Percentiles rank a stretch among this genome's conserved stretches.
phyloP scores from a whole-genome alignment of 2,329 filamentous ascomycete species.

The Pseudogymnoascus sp. region DNA sequence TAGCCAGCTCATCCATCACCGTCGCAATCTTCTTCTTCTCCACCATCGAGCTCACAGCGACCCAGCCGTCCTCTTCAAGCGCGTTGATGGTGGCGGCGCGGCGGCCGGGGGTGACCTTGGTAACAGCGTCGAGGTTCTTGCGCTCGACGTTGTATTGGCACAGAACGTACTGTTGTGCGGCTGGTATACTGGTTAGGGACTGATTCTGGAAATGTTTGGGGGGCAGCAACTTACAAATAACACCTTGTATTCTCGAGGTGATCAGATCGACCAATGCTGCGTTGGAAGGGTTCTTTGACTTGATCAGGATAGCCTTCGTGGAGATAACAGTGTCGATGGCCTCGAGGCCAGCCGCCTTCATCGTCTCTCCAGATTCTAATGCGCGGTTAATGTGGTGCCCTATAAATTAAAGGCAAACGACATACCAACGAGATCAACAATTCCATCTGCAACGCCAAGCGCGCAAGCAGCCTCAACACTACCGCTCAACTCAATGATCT shows the following conservation, averaged over 20 bases:
- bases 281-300: conserved; percentile 76
- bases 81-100: conserved; percentile 87
- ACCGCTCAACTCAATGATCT: conserved; percentile 88
- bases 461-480: conserved; percentile 97
- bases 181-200: conserved; percentile 28
- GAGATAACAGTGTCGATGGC: conserved; percentile 90
- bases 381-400: conserved; percentile 15
- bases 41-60: conserved; percentile 91
- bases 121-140: conserved; percentile 55
- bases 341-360: conserved; percentile 89
- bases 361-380: conserved; percentile 91
- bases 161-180: conserved; percentile 85
- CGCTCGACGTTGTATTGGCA: conserved; percentile 94
- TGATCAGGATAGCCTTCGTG: conserved; percentile 83
- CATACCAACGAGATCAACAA: conserved; percentile 92
- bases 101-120: conserved; percentile 82
- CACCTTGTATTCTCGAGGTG: conserved; percentile 76
- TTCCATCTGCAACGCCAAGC: conserved; percentile 89
- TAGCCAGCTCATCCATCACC: conserved; percentile 28
- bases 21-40: conserved; percentile 43
- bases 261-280: conserved; percentile 76
- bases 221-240: conserved; percentile 58
- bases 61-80: conserved; percentile 83
- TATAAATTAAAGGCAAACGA: conserved; percentile 19
- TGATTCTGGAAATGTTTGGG: not conserved